Evolutionary conservation across 2,329 filamentous ascomycete species (phyloP), one percentile per base, ranked within the genome.

Genomic region (Ceratocystis ficicola): DNA sequence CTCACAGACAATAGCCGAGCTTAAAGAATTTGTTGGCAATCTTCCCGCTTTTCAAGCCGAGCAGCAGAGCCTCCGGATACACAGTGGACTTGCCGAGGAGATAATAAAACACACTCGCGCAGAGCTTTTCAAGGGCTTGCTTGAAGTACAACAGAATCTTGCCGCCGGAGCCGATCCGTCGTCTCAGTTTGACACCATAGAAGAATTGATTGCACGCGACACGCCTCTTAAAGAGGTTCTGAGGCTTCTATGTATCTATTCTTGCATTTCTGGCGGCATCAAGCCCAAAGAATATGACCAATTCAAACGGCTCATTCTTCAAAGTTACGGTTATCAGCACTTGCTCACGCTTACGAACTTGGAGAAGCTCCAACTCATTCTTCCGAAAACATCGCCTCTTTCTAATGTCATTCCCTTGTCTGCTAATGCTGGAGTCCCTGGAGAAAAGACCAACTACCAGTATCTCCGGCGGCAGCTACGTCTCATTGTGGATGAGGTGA

Each of bases 61-160:
- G 74, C 91, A 96, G 72, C 87, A 93, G 70, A 95, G 89, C 71
- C 78, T 96, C n/a, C 91, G 94, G 69, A 84, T 93, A 36, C 94
- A 99, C 72, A 96, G 92, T 1, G 89, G 88, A 6, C 81, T 99
- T 57, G 91, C 92, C 0, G 94, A 97, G 76, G 93, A 96, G 70
- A 94, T 99, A 65, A 92, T 95, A 80, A 94, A 95, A 72, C 85
- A 91, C 71, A 99, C 94, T 0, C 84, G 89, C 63, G 88, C 90
- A 20, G 93, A 97, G 71, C 83, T 89, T 66, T 99, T 99, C 78
- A 89, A 87, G 69, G 88, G 89, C 68, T 79, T 91, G 48, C 80
- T 99, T 1, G 94, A 97, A 76, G 89, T 97, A 3, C 94, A 99
- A 73, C 94, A 99, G 73, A 96, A 95, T 72, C 83, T 97, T 57